A percentile compares a stretch with the other conserved stretches of the same genome.
Conservation (phyloP, 441 rosid genomes). For the Melastoma candidum region DNA sequence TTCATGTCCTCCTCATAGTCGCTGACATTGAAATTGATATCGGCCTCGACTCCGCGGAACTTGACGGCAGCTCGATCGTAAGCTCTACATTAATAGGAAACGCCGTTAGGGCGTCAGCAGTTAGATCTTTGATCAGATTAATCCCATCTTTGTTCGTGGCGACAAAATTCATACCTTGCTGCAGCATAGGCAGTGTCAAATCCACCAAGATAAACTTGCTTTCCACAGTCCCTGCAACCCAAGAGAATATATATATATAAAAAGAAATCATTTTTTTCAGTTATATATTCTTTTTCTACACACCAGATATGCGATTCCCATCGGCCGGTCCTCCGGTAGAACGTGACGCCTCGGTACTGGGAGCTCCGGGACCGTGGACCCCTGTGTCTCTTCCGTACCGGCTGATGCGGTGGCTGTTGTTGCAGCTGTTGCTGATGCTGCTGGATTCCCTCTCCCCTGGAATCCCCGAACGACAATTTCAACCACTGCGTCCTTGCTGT, state of each 20-base stretch:
- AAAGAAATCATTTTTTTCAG: not conserved
- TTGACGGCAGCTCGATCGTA: slow-evolving; percentile 66
- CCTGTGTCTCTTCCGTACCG: slow-evolving; percentile 46
- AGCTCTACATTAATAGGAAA: slow-evolving; percentile 29
- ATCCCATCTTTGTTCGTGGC: not conserved
- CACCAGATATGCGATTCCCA: slow-evolving; percentile 82
- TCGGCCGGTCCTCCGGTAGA: slow-evolving; percentile 65
- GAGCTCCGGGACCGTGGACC: slow-evolving; percentile 70
- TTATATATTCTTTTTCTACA: not conserved
- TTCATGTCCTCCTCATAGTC: slow-evolving; percentile 53
- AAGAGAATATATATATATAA: slow-evolving; percentile 1
- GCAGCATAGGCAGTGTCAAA: slow-evolving; percentile 46
- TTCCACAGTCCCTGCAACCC: slow-evolving; percentile 58
- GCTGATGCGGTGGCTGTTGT: no score
- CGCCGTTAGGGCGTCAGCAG: not conserved
- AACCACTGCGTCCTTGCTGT: slow-evolving; percentile 36
- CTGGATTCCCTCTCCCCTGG: slow-evolving; percentile 23
- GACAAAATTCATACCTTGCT: slow-evolving; percentile 26
- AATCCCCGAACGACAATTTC: slow-evolving; percentile 35
- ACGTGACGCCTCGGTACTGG: slow-evolving; percentile 66
- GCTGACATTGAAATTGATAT: slow-evolving; percentile 43
- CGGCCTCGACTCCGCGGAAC: slow-evolving; percentile 58
- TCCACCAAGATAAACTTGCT: slow-evolving; percentile 61
- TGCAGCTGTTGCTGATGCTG: slow-evolving; percentile 29
- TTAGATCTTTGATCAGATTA: not conserved